Evolutionary conservation across 257 asterid genomes (phyloP).

Genomic region (Solanum pennellii): DNA sequence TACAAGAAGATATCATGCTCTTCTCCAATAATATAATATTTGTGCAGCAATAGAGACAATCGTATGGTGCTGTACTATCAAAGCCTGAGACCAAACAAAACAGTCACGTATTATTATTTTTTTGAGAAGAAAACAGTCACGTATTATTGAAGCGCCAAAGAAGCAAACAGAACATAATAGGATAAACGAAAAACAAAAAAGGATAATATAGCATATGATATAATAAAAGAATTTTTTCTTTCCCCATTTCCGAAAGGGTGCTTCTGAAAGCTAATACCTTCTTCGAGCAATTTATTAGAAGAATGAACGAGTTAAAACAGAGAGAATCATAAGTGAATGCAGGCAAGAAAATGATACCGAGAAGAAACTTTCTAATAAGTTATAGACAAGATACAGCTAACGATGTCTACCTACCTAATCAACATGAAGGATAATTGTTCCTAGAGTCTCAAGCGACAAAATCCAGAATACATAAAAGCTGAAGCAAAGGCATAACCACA

Average conservation of each 20-base stretch:
- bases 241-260: background rate
- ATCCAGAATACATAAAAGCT: background rate
- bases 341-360: background rate
- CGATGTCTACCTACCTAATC: background rate
- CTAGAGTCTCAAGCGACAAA: background rate
- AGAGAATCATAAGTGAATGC: background rate
- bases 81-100: background rate
- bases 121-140: background rate
- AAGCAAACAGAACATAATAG: background rate
- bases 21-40: background rate
- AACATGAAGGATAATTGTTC: background rate
- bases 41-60: background rate
- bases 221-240: background rate
- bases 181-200: background rate
- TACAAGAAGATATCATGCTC: background rate
- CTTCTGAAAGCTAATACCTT: background rate
- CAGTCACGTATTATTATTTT: background rate
- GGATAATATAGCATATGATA: background rate
- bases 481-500: no score
- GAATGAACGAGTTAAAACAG: background rate
- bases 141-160: background rate
- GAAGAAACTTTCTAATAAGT: background rate
- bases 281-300: background rate
- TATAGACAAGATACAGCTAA: no score
- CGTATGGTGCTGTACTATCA: background rate